These are phyloP conservation scores for Dichotomopilus funicola DNA, from an alignment of 2,329 filamentous ascomycete genomes.

Conservation along the genomic window DNA sequence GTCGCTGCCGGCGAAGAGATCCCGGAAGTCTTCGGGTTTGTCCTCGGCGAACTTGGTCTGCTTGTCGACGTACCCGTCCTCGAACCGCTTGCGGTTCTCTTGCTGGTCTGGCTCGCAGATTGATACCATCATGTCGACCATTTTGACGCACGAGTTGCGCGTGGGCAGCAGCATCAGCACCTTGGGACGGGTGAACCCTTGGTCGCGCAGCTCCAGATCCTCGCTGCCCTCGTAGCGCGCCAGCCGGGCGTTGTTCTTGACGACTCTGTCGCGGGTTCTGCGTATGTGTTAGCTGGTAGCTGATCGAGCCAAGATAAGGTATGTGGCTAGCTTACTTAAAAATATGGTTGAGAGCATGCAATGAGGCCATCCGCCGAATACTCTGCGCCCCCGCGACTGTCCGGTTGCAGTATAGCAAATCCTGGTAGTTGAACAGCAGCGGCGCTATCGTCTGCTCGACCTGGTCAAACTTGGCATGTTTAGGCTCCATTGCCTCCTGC, in stretches of 20 bases:
- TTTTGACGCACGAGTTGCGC: constrained; percentile 73
- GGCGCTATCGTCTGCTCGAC: constrained; percentile 61
- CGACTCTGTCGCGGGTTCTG: constrained; percentile 76
- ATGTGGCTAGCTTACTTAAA: constrained; percentile 56
- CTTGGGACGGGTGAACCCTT: constrained; percentile 93
- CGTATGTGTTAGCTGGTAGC: constrained; percentile 5
- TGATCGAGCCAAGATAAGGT: too few species aligned
- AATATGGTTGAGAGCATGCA: constrained; percentile 87
- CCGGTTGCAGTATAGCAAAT: constrained; percentile 70
- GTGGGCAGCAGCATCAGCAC: constrained; percentile 87
- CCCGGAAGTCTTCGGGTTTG: constrained; percentile 78
- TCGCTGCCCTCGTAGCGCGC: constrained; percentile 56
- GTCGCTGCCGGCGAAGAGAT: constrained; percentile 89
- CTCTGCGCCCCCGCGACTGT: constrained; percentile 60
- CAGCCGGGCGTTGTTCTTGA: constrained; percentile 85
- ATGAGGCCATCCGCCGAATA: constrained; percentile 64
- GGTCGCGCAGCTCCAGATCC: constrained; percentile 74
- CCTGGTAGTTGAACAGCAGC: constrained; percentile 73
- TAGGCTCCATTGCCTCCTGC: constrained; percentile 44
- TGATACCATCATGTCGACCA: constrained; percentile 68
- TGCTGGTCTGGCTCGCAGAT: constrained; percentile 81
- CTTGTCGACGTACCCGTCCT: constrained; percentile 70
- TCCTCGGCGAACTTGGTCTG: constrained; percentile 63
- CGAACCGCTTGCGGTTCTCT: constrained; percentile 89
- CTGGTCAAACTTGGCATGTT: constrained; percentile 51